A percentile compares a stretch with the other conserved stretches of the same genome.
phyloP scores from a whole-genome alignment of 1,139 yeast species.

The Sugiyamaella sp. region DNA sequence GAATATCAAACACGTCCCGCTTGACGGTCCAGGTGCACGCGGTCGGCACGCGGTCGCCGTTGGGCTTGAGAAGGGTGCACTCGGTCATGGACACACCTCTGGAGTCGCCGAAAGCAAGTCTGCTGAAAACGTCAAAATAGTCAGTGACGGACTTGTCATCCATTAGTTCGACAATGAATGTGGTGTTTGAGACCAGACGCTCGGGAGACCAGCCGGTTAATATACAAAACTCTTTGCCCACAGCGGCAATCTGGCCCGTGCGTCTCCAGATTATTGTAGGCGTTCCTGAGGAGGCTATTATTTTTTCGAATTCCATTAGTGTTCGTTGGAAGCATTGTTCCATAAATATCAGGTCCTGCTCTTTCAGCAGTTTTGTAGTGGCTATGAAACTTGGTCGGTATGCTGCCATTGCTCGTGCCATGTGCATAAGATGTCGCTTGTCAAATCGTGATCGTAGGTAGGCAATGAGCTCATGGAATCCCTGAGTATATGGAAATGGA shows the following conservation, averaged over 20 bases:
- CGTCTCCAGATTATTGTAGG: conserved; percentile 96
- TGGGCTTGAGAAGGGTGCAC: conserved; percentile 71
- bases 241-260: conserved; percentile 91
- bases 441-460: conserved; percentile 75
- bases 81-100: conserved; percentile 84
- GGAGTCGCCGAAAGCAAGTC: conserved; percentile 90
- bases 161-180: conserved; percentile 84
- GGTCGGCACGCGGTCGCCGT: conserved; percentile 55
- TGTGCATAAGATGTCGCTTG: conserved; percentile 69
- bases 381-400: conserved; percentile 93
- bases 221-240: conserved; percentile 86
- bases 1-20: conserved; percentile 85
- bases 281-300: conserved; percentile 81
- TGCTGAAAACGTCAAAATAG: conserved; percentile 81
- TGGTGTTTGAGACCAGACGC: conserved; percentile 54
- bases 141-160: conserved; percentile 86
- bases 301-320: conserved; percentile 79
- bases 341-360: conserved; percentile 89
- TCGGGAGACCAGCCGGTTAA: conserved; percentile 86
- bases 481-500: conserved; percentile 89
- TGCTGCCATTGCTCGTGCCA: conserved; percentile 88
- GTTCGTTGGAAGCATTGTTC: conserved; percentile 95
- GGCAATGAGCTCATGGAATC: conserved; percentile 79
- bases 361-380: conserved; percentile 83
- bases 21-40: conserved; percentile 91